Conservation (phyloP, 192 early-diverging fungal genomes). For the Rhizophlyctis rosea region DNA sequence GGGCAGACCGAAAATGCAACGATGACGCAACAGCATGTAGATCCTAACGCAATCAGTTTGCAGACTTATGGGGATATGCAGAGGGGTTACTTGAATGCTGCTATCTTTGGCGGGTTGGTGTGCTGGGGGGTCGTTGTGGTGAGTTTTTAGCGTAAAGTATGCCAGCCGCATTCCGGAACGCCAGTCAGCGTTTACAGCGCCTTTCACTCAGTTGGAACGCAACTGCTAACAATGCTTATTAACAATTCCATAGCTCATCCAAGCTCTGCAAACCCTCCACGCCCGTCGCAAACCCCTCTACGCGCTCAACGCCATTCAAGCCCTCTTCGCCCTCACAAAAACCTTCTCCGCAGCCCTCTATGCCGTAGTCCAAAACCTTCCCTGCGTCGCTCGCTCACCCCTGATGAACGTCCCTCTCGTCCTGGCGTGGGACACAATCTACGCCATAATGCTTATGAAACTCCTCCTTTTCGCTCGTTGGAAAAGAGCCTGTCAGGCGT, state of each 20-base stretch:
- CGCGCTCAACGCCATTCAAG: conserved; percentile 25
- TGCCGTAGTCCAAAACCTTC: conserved; percentile 10
- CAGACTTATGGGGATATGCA: conserved; percentile 18
- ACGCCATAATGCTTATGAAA: conserved; percentile 28
- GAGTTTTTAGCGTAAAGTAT: neutral
- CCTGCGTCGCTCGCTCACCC: conserved; percentile 21
- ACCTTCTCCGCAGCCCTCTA: conserved; percentile 21
- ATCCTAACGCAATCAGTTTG: conserved; percentile 10
- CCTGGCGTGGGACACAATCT: conserved; percentile 19
- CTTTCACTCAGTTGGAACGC: no score
- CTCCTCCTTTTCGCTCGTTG: conserved; percentile 28
- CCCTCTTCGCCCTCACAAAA: conserved; percentile 18
- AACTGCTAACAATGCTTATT: no score
- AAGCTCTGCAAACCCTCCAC: neutral
- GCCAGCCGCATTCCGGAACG: neutral
- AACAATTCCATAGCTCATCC: neutral
- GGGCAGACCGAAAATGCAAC: neutral
- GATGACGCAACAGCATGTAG: neutral
- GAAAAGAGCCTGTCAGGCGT: conserved; percentile 2
- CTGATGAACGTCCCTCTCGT: conserved; percentile 21
- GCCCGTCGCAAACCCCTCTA: conserved; percentile 29
- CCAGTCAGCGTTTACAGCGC: neutral
- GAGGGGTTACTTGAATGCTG: conserved; percentile 9
- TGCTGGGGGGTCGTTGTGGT: neutral
- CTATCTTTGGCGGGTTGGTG: conserved; percentile 16